Evolutionary conservation across 179 eudicot genomes (phyloP).

Genomic region (Corrigiola litoralis): DNA sequence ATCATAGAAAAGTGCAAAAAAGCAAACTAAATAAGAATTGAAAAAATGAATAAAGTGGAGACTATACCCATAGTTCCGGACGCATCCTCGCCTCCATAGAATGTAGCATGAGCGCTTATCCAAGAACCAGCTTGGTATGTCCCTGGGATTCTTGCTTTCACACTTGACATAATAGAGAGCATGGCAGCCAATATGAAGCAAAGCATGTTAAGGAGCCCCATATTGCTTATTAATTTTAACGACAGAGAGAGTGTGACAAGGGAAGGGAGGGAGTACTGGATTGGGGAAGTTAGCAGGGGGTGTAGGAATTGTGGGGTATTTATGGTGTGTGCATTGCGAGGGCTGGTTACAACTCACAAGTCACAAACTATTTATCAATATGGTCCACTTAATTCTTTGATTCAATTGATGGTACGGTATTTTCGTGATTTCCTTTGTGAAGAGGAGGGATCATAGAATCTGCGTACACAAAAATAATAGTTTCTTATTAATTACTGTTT

Average conservation of each 20-base stretch:
- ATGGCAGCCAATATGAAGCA: background rate
- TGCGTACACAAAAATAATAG: no score
- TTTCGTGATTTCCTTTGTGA: no score
- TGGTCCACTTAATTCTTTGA: no score
- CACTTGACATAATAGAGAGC: conserved; percentile 3
- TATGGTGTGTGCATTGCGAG: conserved; percentile 4
- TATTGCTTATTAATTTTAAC: no score
- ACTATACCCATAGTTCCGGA: conserved; percentile 43
- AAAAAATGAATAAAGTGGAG: background rate
- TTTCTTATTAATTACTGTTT: no score
- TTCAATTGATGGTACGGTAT: no score
- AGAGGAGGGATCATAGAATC: no score
- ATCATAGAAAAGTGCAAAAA: background rate
- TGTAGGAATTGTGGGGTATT: conserved; percentile 3
- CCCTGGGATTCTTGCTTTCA: conserved; percentile 26
- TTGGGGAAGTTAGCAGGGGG: background rate
- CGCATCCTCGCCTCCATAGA: conserved; percentile 40
- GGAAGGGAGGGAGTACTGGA: background rate
- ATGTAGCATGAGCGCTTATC: conserved; percentile 40
- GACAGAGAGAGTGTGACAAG: background rate
- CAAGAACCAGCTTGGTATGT: conserved; percentile 27
- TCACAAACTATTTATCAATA: background rate
- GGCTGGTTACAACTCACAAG: background rate
- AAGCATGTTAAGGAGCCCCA: conserved; percentile 6
- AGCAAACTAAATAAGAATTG: background rate